These are phyloP conservation scores for Thelephora terrestris DNA, from an alignment of 1,284 basidiomycete species.

Conservation along the genomic window DNA sequence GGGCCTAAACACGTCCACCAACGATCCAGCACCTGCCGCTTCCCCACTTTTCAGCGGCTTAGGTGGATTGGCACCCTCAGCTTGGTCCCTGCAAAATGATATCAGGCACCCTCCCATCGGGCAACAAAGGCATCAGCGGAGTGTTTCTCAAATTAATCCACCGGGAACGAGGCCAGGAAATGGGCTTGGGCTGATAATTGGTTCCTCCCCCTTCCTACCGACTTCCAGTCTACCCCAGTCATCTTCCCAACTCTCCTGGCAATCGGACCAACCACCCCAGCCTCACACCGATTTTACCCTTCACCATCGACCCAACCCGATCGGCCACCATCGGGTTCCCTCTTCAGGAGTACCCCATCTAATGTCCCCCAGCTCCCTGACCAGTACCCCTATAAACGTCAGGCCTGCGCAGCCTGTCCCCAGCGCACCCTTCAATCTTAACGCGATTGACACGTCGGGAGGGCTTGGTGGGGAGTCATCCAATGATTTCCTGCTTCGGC, in stretches of 20 bases:
- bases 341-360: neutral
- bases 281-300: neutral
- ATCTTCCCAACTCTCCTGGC: neutral
- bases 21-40: conserved; percentile 18
- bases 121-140: conserved; percentile 6
- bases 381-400: too few species aligned
- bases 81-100: conserved; percentile 19
- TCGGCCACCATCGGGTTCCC: neutral
- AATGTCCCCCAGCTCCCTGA: neutral
- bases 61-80: conserved; percentile 15
- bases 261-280: neutral
- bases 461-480: too few species aligned
- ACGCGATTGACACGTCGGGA: too few species aligned
- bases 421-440: too few species aligned
- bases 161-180: neutral
- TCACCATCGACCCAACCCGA: neutral
- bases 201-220: neutral
- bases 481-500: too few species aligned
- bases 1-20: conserved; percentile 18
- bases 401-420: too few species aligned
- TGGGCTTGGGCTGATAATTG: too few species aligned
- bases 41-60: conserved; percentile 22
- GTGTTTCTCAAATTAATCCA: neutral
- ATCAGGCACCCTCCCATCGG: conserved; percentile 7
- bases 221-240: neutral